Conservation (phyloP, 2,329 filamentous ascomycete genomes). For the Hawksworthiomyces lignivorus region DNA sequence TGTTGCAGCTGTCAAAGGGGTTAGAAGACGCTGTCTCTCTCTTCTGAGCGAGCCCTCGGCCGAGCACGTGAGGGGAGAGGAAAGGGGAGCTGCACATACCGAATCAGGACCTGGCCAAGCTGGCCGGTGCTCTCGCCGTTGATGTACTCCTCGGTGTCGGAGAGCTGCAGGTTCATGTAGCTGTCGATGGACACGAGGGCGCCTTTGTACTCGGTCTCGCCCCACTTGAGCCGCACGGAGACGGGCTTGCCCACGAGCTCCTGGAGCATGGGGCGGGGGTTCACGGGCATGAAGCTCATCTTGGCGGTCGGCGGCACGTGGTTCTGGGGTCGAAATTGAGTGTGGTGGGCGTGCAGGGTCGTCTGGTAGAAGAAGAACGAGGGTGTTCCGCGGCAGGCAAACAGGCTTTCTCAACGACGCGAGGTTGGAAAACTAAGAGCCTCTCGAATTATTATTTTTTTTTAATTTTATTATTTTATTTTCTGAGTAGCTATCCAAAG, state of each 20-base stretch:
- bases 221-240: constrained; percentile 93
- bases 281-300: constrained; percentile 71
- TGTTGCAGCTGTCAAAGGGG: constrained; percentile 48
- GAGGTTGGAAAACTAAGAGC: too few relatives aligned
- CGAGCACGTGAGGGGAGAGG: background rate
- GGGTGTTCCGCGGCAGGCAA: too few relatives aligned
- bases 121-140: constrained; percentile 77
- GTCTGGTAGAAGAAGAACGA: too few relatives aligned
- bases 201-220: constrained; percentile 94
- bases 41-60: too few relatives aligned
- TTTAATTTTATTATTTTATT: too few relatives aligned
- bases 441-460: too few relatives aligned
- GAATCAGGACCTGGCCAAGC: constrained; percentile 85
- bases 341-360: too few relatives aligned
- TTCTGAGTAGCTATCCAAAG: too few relatives aligned
- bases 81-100: constrained; percentile 41
- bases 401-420: too few relatives aligned
- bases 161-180: constrained; percentile 98
- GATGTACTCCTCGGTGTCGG: constrained; percentile 85
- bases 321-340: too few relatives aligned
- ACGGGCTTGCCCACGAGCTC: constrained; percentile 87
- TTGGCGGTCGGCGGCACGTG: constrained; percentile 3
- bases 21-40: background rate
- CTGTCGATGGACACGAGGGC: constrained; percentile 81
- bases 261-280: constrained; percentile 95